These are phyloP conservation scores for Pichia cabralensis DNA, from an alignment of 805 yeast genomes.

Conservation along the genomic window DNA sequence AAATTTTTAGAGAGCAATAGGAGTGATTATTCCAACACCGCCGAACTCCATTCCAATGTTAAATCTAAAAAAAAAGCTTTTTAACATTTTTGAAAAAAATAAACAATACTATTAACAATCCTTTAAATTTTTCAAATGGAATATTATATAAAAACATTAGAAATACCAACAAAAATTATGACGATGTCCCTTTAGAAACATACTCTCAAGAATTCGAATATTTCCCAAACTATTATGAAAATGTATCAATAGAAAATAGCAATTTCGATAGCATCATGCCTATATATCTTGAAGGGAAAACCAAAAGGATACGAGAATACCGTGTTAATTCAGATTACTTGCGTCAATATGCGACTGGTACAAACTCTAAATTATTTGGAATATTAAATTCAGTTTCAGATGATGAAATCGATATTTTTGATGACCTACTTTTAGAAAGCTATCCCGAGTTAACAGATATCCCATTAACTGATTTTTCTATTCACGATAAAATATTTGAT, in stretches of 20 bases:
- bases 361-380: constrained; percentile 27
- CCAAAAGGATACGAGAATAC: constrained; percentile 30
- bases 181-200: constrained; percentile 8
- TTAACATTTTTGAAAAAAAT: background rate
- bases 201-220: constrained; percentile 6
- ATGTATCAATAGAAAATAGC: background rate
- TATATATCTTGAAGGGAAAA: constrained; percentile 7
- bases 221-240: background rate
- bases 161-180: background rate
- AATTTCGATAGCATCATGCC: constrained; percentile 1
- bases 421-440: constrained; percentile 10
- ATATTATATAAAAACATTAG: too few relatives aligned
- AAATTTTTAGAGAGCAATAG: too few relatives aligned
- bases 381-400: constrained; percentile 25
- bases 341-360: constrained; percentile 40
- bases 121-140: too few relatives aligned
- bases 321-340: constrained; percentile 40
- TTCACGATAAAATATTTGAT: constrained; percentile 2
- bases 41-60: too few relatives aligned
- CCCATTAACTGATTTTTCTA: background rate
- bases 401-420: constrained; percentile 27
- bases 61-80: too few relatives aligned
- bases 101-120: background rate
- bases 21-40: too few relatives aligned
- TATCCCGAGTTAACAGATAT: constrained; percentile 1